A percentile compares a stretch with the other conserved stretches of the same genome.
phyloP scores from a whole-genome alignment of 805 yeast genomes.

The Blastobotrys robertii region DNA sequence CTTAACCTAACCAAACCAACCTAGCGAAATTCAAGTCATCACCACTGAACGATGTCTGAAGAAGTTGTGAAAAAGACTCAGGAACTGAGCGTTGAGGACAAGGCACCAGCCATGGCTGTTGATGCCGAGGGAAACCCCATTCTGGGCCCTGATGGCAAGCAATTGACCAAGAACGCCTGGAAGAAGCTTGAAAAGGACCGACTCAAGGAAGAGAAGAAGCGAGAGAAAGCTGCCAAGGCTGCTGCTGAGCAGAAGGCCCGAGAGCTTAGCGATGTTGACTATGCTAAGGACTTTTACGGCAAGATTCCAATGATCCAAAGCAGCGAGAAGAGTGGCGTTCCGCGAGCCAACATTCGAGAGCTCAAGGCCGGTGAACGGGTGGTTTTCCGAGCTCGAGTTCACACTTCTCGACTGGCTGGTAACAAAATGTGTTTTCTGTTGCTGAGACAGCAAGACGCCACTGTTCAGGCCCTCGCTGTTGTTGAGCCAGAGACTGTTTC shows the following conservation, averaged over 20 bases:
- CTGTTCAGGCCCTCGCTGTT: slow-evolving; percentile 78
- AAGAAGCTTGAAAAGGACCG: slow-evolving; percentile 50
- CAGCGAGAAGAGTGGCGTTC: slow-evolving; percentile 47
- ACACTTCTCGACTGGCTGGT: slow-evolving; percentile 89
- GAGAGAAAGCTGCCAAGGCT: slow-evolving; percentile 80
- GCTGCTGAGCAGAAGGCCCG: slow-evolving; percentile 81
- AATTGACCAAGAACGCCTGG: slow-evolving; percentile 85
- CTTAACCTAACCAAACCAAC: neutral
- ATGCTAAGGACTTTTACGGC: slow-evolving; percentile 84
- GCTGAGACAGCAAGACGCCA: slow-evolving; percentile 78
- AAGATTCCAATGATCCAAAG: slow-evolving; percentile 82
- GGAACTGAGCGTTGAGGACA: slow-evolving; percentile 13
- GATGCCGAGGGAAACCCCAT: slow-evolving; percentile 12
- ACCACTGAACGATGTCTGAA: slow-evolving; percentile 15
- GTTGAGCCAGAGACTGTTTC: slow-evolving; percentile 63
- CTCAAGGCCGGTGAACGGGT: slow-evolving; percentile 65
- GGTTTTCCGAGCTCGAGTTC: slow-evolving; percentile 87
- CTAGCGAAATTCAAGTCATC: neutral
- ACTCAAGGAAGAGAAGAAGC: slow-evolving; percentile 75
- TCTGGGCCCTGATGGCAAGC: slow-evolving; percentile 72
- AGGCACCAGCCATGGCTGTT: slow-evolving; percentile 5
- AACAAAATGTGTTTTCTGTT: slow-evolving; percentile 87
- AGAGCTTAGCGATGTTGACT: slow-evolving; percentile 68
- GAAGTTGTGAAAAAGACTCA: slow-evolving; percentile 17
- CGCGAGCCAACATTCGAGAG: slow-evolving; percentile 48